Conservation (phyloP, 2,329 filamentous ascomycete genomes). For the Tolypocladium paradoxum region DNA sequence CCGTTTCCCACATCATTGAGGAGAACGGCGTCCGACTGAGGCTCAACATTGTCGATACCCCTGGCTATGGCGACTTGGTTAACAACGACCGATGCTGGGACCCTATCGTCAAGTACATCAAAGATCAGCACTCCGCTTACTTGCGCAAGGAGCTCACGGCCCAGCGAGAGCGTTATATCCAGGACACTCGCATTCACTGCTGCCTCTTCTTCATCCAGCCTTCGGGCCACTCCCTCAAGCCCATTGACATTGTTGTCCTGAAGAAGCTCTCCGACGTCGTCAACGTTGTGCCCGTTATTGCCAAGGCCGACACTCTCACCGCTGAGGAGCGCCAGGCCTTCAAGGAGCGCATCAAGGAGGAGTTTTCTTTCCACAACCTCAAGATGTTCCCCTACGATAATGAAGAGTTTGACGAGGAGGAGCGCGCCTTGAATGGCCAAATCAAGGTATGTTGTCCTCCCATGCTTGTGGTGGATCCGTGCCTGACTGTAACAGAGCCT, state of each 20-base stretch:
- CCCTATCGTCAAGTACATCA: constrained; percentile 99
- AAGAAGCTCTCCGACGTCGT: constrained; percentile 99
- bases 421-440: constrained; percentile 82
- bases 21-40: constrained; percentile 97
- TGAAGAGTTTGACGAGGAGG: constrained; percentile 96
- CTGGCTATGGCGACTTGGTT: constrained; percentile 94
- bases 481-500: constrained; percentile 50
- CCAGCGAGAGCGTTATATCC: constrained; percentile 97
- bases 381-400: constrained; percentile 99
- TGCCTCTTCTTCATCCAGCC: constrained; percentile 99
- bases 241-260: constrained; percentile 97
- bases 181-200: constrained; percentile 98
- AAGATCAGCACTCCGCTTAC: constrained; percentile 99
- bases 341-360: constrained; percentile 99
- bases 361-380: constrained; percentile 98
- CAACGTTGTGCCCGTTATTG: constrained; percentile 97
- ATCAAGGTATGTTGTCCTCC: constrained; percentile 65
- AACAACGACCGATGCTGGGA: constrained; percentile 99
- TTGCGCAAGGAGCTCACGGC: constrained; percentile 98
- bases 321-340: constrained; percentile 91
- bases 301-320: constrained; percentile 93
- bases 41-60: constrained; percentile 98
- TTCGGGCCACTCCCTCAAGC: constrained; percentile 95
- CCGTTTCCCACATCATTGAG: constrained; percentile 97
- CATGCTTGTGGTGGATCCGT: not conserved